A percentile compares a stretch with the other conserved stretches of the same genome.
Evolutionary conservation across 495 filamentous ascomycete genomes (phyloP).

Genomic region (Haplographium delicatum): DNA sequence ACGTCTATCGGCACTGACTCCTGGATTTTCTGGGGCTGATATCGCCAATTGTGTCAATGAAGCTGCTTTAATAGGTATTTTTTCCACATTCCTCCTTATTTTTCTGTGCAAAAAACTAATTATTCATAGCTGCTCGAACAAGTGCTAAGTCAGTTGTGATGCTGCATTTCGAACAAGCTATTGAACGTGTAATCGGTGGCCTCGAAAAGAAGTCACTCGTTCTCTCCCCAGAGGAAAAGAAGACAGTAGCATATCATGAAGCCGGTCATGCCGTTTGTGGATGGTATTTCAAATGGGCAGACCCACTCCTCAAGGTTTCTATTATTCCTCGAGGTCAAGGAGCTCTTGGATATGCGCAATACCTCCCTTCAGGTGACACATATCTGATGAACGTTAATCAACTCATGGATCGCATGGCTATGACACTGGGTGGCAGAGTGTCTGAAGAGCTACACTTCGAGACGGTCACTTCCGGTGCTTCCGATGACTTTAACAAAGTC

Average conservation of each 20-base stretch:
- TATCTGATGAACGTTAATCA: slow-evolving; percentile 95
- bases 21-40: slow-evolving; percentile 94
- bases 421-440: slow-evolving; percentile 93
- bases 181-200: slow-evolving; percentile 93
- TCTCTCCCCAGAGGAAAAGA: slow-evolving; percentile 87
- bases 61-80: slow-evolving; percentile 91
- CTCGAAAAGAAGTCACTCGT: slow-evolving; percentile 95
- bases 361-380: slow-evolving; percentile 82
- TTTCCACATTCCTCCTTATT: too few relatives aligned
- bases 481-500: slow-evolving; percentile 98
- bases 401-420: slow-evolving; percentile 99
- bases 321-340: slow-evolving; percentile 96
- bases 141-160: slow-evolving; percentile 74
- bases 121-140: slow-evolving; percentile 65
- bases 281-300: slow-evolving; percentile 95
- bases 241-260: slow-evolving; percentile 94
- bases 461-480: slow-evolving; percentile 88
- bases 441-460: slow-evolving; percentile 95
- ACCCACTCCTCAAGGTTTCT: slow-evolving; percentile 94
- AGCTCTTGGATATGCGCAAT: slow-evolving; percentile 92
- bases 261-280: slow-evolving; percentile 97
- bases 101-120: slow-evolving; percentile 27
- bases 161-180: slow-evolving; percentile 92
- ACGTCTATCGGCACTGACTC: slow-evolving; percentile 83
- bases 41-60: slow-evolving; percentile 99